Percentiles rank a stretch among this genome's conserved stretches.
Evolutionary conservation across 352 stramenopile genomes (phyloP).

Genomic region (Blastocystis sp.): DNA sequence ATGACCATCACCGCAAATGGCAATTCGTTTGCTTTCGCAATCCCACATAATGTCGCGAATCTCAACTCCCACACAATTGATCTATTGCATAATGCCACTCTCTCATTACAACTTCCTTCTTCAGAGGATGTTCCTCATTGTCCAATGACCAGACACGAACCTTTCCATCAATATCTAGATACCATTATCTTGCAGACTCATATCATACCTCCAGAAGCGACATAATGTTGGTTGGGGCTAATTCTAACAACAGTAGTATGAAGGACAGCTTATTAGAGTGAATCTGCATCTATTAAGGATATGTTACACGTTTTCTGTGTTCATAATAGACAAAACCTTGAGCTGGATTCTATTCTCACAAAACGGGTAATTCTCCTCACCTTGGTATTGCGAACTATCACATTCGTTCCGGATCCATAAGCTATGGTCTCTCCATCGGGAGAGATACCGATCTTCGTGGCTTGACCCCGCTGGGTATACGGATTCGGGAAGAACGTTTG

Average conservation of each 20-base stretch:
- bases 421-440: conserved; percentile 14
- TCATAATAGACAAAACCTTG: conserved; percentile 58
- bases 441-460: conserved; percentile 47
- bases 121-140: conserved; percentile 62
- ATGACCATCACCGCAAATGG: conserved; percentile 79
- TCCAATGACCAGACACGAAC: conserved; percentile 55
- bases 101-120: conserved; percentile 36
- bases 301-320: conserved; percentile 41
- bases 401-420: conserved; percentile 35
- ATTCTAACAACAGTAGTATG: background rate
- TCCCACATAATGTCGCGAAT: conserved; percentile 83
- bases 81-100: background rate
- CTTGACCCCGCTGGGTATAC: background rate
- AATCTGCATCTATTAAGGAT: background rate
- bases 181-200: background rate
- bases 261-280: background rate
- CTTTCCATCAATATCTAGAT: conserved; percentile 61
- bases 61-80: conserved; percentile 74
- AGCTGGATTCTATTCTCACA: conserved; percentile 40
- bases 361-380: background rate
- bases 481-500: conserved; percentile 61
- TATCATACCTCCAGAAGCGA: conserved; percentile 30
- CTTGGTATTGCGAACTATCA: conserved; percentile 24
- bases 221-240: conserved; percentile 22
- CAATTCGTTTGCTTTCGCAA: conserved; percentile 81